Evolutionary conservation across 2,329 filamentous ascomycete species (phyloP), one percentile per base, ranked within the genome.

Genomic region (Pezicula radicicola): DNA sequence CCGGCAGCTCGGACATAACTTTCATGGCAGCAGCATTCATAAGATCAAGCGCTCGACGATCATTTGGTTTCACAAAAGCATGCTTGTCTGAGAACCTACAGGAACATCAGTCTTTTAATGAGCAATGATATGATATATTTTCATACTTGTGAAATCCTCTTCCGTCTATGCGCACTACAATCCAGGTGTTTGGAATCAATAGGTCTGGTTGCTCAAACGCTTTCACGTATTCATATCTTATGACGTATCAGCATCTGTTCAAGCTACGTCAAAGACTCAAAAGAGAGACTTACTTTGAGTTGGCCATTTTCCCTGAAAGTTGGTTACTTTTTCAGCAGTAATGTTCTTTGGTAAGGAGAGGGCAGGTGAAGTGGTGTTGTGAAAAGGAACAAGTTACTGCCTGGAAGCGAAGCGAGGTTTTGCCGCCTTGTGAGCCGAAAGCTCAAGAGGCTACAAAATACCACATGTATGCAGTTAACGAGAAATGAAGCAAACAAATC

Each of bases 1-100:
- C 93, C 4, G 91, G 85, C 21, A 97, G 73, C 47, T 95, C 89
- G 56, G 81, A 81, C 72, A 97, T 83, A 44, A 97, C 90, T 6
- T 87, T 87, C 54, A 84, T 81, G n/a, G 94, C 94, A 2, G 91
- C 91, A 1, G 84, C 84, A 65, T 99, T 99, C 93, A 99, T 97
- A 59, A 99, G 84, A 68, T 95, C 83, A 12, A 97, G 74, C 0
- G 92, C 94, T 58, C 89, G 81, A 39, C 79, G 79, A 70, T 99
- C 94, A 71, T 97, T 99, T 37, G 94, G 94, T 72, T 97, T 99
- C 62, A 85, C 78, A 65, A 97, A 97, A 19, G 74, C 74, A 72
- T 97, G 94, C 69, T 88, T 89, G 56, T 83, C 79, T 55, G 90
- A 92, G 61, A 97, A 84, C 65, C 89, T 95, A n/a, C 18, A 9